Percentiles rank a stretch among this genome's conserved stretches.
Conservation (phyloP, 177 flowering plant species). For the Vitis hybrid region DNA sequence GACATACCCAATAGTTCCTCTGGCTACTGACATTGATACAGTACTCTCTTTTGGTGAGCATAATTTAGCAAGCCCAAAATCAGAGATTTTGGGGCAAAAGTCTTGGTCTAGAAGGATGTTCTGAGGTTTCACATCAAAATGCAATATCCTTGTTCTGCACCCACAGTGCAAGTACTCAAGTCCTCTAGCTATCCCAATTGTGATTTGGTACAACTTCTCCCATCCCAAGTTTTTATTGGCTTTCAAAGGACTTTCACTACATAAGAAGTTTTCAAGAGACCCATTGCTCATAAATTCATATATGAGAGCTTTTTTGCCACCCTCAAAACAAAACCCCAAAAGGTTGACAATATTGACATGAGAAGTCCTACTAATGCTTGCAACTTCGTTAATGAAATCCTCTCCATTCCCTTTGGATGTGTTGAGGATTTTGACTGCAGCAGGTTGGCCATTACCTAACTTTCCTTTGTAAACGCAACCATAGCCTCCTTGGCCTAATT, state of each 20-base stretch:
- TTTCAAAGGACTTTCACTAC: neutral
- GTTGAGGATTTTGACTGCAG: constrained; percentile 23
- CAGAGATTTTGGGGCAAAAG: constrained; percentile 20
- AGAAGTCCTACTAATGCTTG: constrained; percentile 19
- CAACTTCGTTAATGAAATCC: constrained; percentile 26
- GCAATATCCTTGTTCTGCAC: constrained; percentile 21
- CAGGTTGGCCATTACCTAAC: constrained; percentile 10
- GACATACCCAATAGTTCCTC: constrained; percentile 28
- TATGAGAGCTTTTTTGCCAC: constrained; percentile 12
- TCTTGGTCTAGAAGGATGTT: constrained; percentile 23
- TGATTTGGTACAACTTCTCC: constrained; percentile 13
- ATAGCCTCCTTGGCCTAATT: constrained; percentile 26
- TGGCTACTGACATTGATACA: constrained; percentile 11
- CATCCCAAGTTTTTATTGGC: neutral
- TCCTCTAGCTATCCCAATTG: constrained; percentile 26
- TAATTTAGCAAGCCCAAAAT: constrained; percentile 23
- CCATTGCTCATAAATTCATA: constrained; percentile 31
- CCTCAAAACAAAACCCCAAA: constrained; percentile 18
- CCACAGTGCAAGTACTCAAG: constrained; percentile 27
- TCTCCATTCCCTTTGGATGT: constrained; percentile 18
- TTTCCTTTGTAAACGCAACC: constrained; percentile 25
- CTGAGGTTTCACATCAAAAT: constrained; percentile 27
- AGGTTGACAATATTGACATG: constrained; percentile 23
- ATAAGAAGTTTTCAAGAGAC: constrained; percentile 25
- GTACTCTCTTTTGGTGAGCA: constrained; percentile 14